Evolutionary conservation across 2,329 filamentous ascomycete species (phyloP), one percentile per base, ranked within the genome.

Genomic region (Exophiala xenobiotica): DNA sequence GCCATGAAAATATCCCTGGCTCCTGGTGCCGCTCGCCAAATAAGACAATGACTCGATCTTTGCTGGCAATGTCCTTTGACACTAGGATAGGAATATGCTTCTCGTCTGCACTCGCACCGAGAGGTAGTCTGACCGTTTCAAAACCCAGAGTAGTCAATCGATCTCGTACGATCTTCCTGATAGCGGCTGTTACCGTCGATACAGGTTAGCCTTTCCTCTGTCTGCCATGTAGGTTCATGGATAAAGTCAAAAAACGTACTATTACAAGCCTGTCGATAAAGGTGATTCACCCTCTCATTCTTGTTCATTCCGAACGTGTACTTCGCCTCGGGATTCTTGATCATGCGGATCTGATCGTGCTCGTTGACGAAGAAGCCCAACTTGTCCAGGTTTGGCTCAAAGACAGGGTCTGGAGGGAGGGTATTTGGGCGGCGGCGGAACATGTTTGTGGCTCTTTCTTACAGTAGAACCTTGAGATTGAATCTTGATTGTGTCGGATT

Each of bases 331-430:
- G 86, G 83, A 27, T 89, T 73, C 18, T 79, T 73, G 48, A 88
- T 85, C 54, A 77, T 83, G 41, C 87, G 83, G 55, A 96, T 80
- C 63, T 92, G 82, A 60, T 92, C 88, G 0, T 83, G 69, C 0
- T 84, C 77, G 60, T 88, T 90, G 70, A 95, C 70, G 66, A 88
- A 91, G 70, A 90, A 95, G 37, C 89, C 91, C 3, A 97, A 81
- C 46, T 80, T 73, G 52, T 81, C 72, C 22, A 97, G 74, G 61
- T 87, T 75, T 0, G 77, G 70, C 8, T 83, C 78, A 64, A 87
- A 95, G 9, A 74, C 65, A 1, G 82, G 78, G 63, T 96, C 88
- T 46, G 74, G 67, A n/a, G 88, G 87, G 2, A 95, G 80, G 60
- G 82, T 79, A 6, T 78, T 76, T 71, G 81, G 81, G 31, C 77